These are phyloP conservation scores for Ogataea nonfermentans DNA, from an alignment of 805 yeast genomes.

Conservation along the genomic window DNA sequence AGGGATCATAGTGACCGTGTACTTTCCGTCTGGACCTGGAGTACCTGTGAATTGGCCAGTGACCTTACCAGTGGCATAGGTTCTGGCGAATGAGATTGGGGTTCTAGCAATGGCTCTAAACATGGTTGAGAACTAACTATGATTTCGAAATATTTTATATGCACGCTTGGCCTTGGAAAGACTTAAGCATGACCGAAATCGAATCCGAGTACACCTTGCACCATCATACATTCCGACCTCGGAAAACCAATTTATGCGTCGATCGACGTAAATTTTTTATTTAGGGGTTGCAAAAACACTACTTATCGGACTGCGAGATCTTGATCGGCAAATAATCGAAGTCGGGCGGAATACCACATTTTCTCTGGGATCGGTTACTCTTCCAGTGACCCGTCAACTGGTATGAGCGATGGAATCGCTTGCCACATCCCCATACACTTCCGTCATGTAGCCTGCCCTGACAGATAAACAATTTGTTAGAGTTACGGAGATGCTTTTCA, in stretches of 20 bases:
- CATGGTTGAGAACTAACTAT: constrained; percentile 3
- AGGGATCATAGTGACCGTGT: constrained; percentile 92
- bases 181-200: constrained; percentile 9
- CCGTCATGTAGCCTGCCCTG: constrained; percentile 10
- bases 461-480: constrained; percentile 16
- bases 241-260: constrained; percentile 14
- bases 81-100: constrained; percentile 25
- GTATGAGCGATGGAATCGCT: constrained; percentile 20
- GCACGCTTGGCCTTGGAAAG: background rate
- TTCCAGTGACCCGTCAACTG: constrained; percentile 25
- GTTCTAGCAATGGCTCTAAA: constrained; percentile 15
- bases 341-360: constrained; percentile 19
- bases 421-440: constrained; percentile 21
- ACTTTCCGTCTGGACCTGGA: constrained; percentile 75
- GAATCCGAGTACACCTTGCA: constrained; percentile 24
- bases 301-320: background rate
- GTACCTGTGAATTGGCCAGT: constrained; percentile 68
- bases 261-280: constrained; percentile 12
- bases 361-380: constrained; percentile 17
- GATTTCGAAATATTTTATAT: constrained; percentile 6
- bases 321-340: constrained; percentile 19
- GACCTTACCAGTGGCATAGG: constrained; percentile 38
- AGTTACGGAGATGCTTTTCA: constrained; percentile 15
- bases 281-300: background rate
- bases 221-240: constrained; percentile 24